Conservation (phyloP, 2,329 filamentous ascomycete species). For the Colletotrichum sp. region DNA sequence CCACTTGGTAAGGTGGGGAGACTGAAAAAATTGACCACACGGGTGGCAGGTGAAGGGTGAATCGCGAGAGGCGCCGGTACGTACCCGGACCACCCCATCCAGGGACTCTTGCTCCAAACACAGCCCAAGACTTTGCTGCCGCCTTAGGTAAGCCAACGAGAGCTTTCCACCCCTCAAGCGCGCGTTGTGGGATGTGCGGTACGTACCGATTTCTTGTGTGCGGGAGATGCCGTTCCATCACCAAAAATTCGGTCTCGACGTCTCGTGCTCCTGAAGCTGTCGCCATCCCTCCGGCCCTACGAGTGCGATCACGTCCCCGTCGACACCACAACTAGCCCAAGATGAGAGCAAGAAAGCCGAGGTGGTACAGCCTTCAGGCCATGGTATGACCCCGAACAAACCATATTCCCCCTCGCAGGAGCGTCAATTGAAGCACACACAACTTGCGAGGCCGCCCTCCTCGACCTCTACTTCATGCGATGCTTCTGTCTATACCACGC, state of each 20-base stretch:
- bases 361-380: constrained; percentile 71
- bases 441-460: neutral
- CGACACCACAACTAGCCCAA: constrained; percentile 36
- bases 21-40: constrained; percentile 20
- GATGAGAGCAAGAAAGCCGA: constrained; percentile 60
- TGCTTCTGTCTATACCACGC: neutral
- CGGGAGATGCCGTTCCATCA: constrained; percentile 19
- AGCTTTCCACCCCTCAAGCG: neutral
- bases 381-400: constrained; percentile 54
- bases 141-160: neutral
- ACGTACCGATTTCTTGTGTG: neutral
- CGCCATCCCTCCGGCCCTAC: constrained; percentile 2
- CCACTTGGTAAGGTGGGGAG: constrained; percentile 10
- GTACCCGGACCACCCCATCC: neutral
- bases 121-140: neutral
- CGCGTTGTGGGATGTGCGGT: neutral
- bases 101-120: neutral
- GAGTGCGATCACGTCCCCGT: neutral
- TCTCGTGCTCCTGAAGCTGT: constrained; percentile 18
- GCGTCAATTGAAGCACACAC: neutral
- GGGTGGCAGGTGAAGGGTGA: neutral
- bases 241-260: constrained; percentile 22
- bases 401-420: neutral
- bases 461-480: neutral
- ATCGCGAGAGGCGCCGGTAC: neutral